Base-by-base conservation (phyloP, 2,329 filamentous ascomycete genomes). In the Cladosporium sphaerospermum region DNA sequence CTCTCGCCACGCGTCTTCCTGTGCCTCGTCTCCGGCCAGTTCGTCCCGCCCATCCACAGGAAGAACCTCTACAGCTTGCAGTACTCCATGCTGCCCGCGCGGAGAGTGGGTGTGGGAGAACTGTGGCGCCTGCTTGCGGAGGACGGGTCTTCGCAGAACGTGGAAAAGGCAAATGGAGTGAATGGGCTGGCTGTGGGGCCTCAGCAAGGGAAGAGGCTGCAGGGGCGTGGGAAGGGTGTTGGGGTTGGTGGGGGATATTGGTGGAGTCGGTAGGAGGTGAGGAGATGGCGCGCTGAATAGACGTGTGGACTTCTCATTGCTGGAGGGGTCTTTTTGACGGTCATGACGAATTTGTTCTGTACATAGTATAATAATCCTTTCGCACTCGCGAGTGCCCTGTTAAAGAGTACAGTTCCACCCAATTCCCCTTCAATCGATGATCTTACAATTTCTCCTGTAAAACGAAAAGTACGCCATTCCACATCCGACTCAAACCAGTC, bases 51-150 rank as follows among this genome's bases (percentile, higher is more conserved):
- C 0, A 95, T 99, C 45, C 91, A 96, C 67, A 82, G 95, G 49
- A 92, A 91, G 66, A 95, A 93, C 65, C 77, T 99, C 47, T 99
- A 99, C 72, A 95, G 89, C 61, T 76, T 99, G 63, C 93, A 99
- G 72, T 99, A 99, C 71, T 95, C 89, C 73, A 97, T 97, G 89
- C 78, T 99, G 39, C 95, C 95, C 0, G 86, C 88, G 7, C 81
- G 81, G 51, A 77, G 95, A 42, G 86, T 89, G 0, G 84, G 85
- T 2, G 86, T 97, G 54, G 77, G 81, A 62, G 90, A 96, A 66
- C 85, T 97, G 68, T 99, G 95, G 93, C 53, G 59, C 18, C 55
- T 67, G 13, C 45, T 69, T 54, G 67, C 53, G 13, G 57, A 53
- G 40, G 56, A 42, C 51, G 54, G 52, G 54, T 18, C 34, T 28